A percentile compares a stretch with the other conserved stretches of the same genome.
Conservation (phyloP, 805 yeast species). For the Myxozyma melibiosi region DNA sequence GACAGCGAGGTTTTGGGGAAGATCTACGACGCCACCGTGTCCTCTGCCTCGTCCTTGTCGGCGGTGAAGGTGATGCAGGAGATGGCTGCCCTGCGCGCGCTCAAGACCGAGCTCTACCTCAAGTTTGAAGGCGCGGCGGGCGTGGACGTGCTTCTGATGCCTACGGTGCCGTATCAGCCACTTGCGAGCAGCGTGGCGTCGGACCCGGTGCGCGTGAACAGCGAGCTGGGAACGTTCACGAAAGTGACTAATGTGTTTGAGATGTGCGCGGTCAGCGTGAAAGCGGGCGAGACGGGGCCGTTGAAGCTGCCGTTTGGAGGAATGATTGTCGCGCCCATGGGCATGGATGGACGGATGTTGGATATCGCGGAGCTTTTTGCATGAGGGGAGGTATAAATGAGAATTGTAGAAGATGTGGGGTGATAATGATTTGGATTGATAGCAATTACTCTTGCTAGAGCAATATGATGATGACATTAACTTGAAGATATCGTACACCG, state of each 20-base stretch:
- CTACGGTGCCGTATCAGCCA: slow-evolving; percentile 28
- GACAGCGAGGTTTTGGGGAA: slow-evolving; percentile 6
- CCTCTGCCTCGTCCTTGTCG: slow-evolving; percentile 11
- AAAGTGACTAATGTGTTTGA: slow-evolving; percentile 19
- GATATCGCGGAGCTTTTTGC: slow-evolving; percentile 26
- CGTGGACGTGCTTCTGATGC: slow-evolving; percentile 27
- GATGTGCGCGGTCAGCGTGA: slow-evolving; percentile 25
- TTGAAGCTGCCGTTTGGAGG: slow-evolving; percentile 17
- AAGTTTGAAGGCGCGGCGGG: slow-evolving; percentile 28
- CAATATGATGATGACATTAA: background rate
- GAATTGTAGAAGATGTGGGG: background rate
- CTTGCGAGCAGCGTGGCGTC: background rate
- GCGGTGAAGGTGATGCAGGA: slow-evolving; percentile 16
- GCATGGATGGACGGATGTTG: slow-evolving; percentile 31
- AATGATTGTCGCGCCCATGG: slow-evolving; percentile 30
- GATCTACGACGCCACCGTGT: slow-evolving; percentile 1
- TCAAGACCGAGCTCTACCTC: slow-evolving; percentile 23
- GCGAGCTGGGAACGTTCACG: slow-evolving; percentile 22
- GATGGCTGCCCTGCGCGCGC: slow-evolving; percentile 18
- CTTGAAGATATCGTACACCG: background rate
- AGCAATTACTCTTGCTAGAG: background rate
- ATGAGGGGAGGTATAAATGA: background rate
- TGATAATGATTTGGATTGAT: background rate
- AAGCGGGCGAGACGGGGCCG: slow-evolving; percentile 11
- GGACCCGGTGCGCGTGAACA: slow-evolving; percentile 15